Conservation (phyloP, 495 filamentous ascomycete species). For the Hypoxylon trugodes region DNA sequence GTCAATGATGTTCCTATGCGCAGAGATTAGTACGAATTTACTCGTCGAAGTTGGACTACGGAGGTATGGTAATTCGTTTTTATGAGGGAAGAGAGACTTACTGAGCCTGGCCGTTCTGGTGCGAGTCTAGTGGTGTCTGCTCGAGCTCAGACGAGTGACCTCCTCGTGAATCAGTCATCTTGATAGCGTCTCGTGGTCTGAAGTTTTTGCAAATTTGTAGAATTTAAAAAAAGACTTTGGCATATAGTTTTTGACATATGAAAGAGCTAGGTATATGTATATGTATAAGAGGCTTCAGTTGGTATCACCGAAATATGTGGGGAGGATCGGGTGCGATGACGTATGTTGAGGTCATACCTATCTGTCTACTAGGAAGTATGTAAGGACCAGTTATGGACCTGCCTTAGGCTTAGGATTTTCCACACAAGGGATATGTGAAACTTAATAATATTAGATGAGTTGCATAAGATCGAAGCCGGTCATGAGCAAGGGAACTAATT, state of each 20-base stretch:
- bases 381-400: too few relatives aligned
- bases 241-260: background rate
- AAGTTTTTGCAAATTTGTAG: constrained; percentile 3
- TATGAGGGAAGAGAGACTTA: constrained; percentile 14
- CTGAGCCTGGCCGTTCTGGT: constrained; percentile 34
- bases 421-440: too few relatives aligned
- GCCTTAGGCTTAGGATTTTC: too few relatives aligned
- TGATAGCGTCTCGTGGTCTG: background rate
- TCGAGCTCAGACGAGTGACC: constrained; percentile 29
- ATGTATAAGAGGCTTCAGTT: background rate
- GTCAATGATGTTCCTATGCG: constrained; percentile 35
- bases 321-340: constrained; percentile 27
- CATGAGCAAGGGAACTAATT: too few relatives aligned
- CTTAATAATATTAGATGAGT: too few relatives aligned
- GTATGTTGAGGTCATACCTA: constrained; percentile 40
- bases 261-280: background rate
- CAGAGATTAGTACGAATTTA: background rate
- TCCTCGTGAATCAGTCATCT: constrained; percentile 37
- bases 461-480: too few relatives aligned
- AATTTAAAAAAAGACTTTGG: background rate
- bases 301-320: constrained; percentile 13
- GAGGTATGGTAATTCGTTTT: too few relatives aligned
- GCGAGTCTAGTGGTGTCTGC: constrained; percentile 33
- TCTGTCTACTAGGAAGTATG: too few relatives aligned
- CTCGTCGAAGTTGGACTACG: too few relatives aligned